phyloP scores from a whole-genome alignment of 2,329 filamentous ascomycete species.

The Colletotrichum endophyticum region DNA sequence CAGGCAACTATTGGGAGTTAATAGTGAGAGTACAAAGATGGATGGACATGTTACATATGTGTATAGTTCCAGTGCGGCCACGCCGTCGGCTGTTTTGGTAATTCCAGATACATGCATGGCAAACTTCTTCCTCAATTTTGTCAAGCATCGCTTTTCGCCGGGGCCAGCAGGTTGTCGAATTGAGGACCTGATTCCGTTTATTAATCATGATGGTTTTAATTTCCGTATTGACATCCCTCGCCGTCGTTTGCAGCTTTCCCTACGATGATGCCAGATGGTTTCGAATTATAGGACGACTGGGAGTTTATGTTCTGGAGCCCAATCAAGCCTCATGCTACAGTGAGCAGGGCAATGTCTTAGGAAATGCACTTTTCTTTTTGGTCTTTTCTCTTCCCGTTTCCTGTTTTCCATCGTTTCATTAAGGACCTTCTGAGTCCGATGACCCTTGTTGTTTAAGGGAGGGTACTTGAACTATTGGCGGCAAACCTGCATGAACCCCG shows the following conservation, averaged over 20 bases:
- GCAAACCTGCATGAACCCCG: neutral
- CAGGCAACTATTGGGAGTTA: neutral
- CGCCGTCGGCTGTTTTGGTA: neutral
- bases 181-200: neutral
- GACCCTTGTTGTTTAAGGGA: neutral
- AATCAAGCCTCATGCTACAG: neutral
- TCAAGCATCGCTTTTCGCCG: neutral
- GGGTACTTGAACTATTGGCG: neutral
- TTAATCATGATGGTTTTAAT: neutral
- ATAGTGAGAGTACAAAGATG: neutral
- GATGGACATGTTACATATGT: too few species aligned
- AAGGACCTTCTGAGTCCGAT: too few species aligned
- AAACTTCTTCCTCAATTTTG: neutral
- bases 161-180: neutral
- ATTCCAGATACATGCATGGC: neutral
- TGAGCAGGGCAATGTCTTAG: neutral
- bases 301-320: too few species aligned
- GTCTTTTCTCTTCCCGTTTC: neutral
- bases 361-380: neutral
- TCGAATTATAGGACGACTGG: too few species aligned
- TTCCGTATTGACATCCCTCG: neutral
- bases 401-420: neutral
- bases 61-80: neutral
- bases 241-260: too few species aligned
- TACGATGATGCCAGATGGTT: too few species aligned